A percentile compares a stretch with the other conserved stretches of the same genome.
Conservation (phyloP, 805 yeast species). For the Schwanniomyces polymorphus region DNA sequence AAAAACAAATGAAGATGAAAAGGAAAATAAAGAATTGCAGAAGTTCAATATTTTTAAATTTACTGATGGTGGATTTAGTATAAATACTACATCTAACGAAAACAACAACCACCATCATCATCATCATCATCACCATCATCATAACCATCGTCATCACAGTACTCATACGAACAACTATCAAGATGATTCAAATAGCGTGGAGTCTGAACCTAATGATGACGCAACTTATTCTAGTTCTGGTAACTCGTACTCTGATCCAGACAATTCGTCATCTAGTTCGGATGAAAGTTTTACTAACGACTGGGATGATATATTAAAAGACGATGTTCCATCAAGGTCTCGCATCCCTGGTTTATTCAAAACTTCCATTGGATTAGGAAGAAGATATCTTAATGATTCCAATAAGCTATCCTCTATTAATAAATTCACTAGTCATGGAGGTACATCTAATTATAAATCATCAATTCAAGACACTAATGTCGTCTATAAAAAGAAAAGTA, state of each 20-base stretch:
- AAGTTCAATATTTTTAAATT: constrained; percentile 46
- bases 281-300: constrained; percentile 67
- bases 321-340: constrained; percentile 52
- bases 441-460: constrained; percentile 36
- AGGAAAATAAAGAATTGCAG: constrained; percentile 41
- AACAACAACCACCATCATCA: constrained; percentile 12
- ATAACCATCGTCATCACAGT: not conserved
- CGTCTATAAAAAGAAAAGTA: constrained; percentile 10
- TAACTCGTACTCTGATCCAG: constrained; percentile 2
- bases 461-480: constrained; percentile 29
- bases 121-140: constrained; percentile 7
- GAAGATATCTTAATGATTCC: constrained; percentile 21
- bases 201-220: constrained; percentile 21
- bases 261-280: constrained; percentile 26
- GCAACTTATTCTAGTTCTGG: constrained; percentile 2
- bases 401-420: constrained; percentile 27
- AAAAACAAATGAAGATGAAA: constrained; percentile 33
- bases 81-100: constrained; percentile 13
- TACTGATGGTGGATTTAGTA: constrained; percentile 52
- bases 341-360: constrained; percentile 53
- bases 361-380: constrained; percentile 41
- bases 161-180: constrained; percentile 4
- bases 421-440: constrained; percentile 38
- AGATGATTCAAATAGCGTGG: constrained; percentile 9
- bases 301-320: constrained; percentile 63